Base-by-base conservation (phyloP, 176 grass and related monocot genomes). In the Puya raimondii region DNA sequence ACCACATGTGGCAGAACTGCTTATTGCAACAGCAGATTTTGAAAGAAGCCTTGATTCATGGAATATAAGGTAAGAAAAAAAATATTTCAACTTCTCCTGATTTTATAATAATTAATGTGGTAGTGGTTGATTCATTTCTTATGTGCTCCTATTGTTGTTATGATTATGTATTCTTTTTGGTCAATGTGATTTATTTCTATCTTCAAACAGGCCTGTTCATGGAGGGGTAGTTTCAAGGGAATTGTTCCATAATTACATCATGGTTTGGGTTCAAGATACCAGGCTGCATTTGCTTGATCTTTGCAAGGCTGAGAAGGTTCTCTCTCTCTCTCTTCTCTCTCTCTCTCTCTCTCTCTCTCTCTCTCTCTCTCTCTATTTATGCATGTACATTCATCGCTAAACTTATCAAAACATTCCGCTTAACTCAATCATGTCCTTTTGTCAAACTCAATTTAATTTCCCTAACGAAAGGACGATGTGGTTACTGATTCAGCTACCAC, bases 181-280 rank as follows among this genome's bases (percentile, higher is more conserved):
- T 16, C 21, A 58, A 23, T 9, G 76, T 78, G 64, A 75, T 84
- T 20, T 48, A 23, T 76, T 23, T 72, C 51, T 73, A 59, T 29
- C 17, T 74, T 48, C 54, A 69, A 7, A 33, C 74, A 96, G 89
- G 81, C 80, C 86, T 87, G 86, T 81, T 54, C 82, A 92, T 81
- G 84, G 86, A 63, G 88, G 88, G 17, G 79, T 96, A 14, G 68
- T 96, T 81, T 91, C 93, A n/a, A 92, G 82, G 72, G 86, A 96
- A 22, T 82, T 96, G 67, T 92, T 96, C 74, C 86, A 96, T 77
- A 80, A 84, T 64, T 96, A 96, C 63, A 89, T 87, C 48, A 78
- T 90, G 77, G 87, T 92, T 51, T 96, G 93, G 93, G 80, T 96
- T 66, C 82, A 96, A 79, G 93, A 96, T 59, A 92, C 93, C 49